These are phyloP conservation scores for Fusarium albosuccineum DNA, from an alignment of 2,329 filamentous ascomycete species.

Conservation along the genomic window DNA sequence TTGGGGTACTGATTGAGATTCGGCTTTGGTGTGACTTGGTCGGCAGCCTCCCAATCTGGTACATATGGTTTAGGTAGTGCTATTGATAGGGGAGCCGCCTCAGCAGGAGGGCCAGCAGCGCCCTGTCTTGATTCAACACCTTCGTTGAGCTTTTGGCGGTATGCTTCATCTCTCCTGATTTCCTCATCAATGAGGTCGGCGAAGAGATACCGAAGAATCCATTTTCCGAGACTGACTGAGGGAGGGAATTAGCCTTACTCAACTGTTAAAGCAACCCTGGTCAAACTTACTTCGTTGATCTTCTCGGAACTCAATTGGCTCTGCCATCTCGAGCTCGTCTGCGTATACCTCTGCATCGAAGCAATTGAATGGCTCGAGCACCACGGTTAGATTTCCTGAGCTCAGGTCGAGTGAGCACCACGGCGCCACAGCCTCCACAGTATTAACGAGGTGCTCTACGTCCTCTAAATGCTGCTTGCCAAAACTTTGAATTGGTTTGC, in stretches of 20 bases:
- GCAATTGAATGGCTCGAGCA: conserved; percentile 93
- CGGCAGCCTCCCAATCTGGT: conserved; percentile 55
- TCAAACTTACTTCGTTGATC: conserved; percentile 85
- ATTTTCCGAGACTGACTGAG: conserved; percentile 95
- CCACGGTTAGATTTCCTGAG: conserved; percentile 90
- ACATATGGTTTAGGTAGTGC: conserved; percentile 53
- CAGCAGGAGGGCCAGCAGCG: conserved; percentile 55
- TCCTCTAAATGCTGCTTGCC: conserved; percentile 95
- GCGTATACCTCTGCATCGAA: conserved; percentile 98
- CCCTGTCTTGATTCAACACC: conserved; percentile 69
- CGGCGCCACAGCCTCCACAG: conserved; percentile 87
- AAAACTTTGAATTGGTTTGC: conserved; percentile 88
- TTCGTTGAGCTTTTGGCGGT: conserved; percentile 77
- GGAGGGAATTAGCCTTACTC: conserved; percentile 39
- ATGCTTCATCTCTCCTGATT: conserved; percentile 81
- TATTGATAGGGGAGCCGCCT: conserved; percentile 72
- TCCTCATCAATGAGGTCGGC: conserved; percentile 90
- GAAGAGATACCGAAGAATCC: conserved; percentile 94
- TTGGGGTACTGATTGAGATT: conserved; percentile 73
- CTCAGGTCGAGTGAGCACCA: conserved; percentile 97
- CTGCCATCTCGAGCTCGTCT: conserved; percentile 83
- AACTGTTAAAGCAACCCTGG: too few species aligned
- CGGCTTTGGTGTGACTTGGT: conserved; percentile 70
- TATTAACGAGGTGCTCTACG: conserved; percentile 88
- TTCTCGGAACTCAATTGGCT: conserved; percentile 85